These are phyloP conservation scores for Furcasterigmium sp. DNA, from an alignment of 2,329 filamentous ascomycete genomes.

Conservation along the genomic window DNA sequence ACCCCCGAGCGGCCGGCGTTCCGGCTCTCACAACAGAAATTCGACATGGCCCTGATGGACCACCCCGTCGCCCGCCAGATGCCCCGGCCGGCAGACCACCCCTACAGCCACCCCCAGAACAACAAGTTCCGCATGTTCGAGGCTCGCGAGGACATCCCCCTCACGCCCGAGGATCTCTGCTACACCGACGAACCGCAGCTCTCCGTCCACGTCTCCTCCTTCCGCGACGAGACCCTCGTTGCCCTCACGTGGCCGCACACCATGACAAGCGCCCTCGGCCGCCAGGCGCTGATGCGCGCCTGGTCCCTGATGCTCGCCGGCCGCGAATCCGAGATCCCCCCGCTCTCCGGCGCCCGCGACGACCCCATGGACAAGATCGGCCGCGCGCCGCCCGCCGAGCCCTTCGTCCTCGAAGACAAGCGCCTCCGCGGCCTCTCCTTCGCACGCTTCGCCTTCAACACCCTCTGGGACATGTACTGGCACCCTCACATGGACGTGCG, in stretches of 20 bases:
- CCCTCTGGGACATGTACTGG: constrained; percentile 25
- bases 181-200: constrained; percentile 37
- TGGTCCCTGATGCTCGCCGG: constrained; percentile 42
- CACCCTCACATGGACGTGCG: constrained; percentile 24
- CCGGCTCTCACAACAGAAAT: constrained; percentile 28
- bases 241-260: constrained; percentile 40
- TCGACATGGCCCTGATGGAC: constrained; percentile 29
- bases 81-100: constrained; percentile 19
- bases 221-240: constrained; percentile 44
- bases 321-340: constrained; percentile 31
- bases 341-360: constrained; percentile 23
- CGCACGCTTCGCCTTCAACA: constrained; percentile 25
- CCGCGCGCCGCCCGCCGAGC: constrained; percentile 12
- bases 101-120: constrained; percentile 10
- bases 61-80: constrained; percentile 33
- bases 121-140: constrained; percentile 13
- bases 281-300: constrained; percentile 31
- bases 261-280: constrained; percentile 40
- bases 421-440: constrained; percentile 19
- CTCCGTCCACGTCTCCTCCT: constrained; percentile 40
- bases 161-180: constrained; percentile 31
- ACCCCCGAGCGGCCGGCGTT: constrained; percentile 29
- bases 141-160: constrained; percentile 10
- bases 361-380: constrained; percentile 27
- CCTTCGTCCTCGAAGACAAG: constrained; percentile 16